Conservation (phyloP, 371 early-diverging fungal genomes). For the Rhizopus microsporus region DNA sequence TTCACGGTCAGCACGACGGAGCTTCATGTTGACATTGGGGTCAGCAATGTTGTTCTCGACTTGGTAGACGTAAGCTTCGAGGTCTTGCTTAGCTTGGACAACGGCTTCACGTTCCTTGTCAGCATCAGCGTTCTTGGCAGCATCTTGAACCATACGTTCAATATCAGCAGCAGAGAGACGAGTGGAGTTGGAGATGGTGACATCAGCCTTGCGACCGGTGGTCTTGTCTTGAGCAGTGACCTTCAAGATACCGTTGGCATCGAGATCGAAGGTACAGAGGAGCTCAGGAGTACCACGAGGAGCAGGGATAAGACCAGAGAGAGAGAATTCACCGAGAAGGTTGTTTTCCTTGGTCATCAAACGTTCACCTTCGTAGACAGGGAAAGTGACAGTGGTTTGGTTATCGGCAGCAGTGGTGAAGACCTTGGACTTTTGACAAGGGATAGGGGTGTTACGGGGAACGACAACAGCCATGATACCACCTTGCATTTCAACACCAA, state of each 20-base stretch:
- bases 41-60: slow-evolving; percentile 81
- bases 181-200: slow-evolving; percentile 92
- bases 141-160: slow-evolving; percentile 88
- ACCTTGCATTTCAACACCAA: slow-evolving; percentile 95
- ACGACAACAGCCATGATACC: slow-evolving; percentile 80
- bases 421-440: slow-evolving; percentile 87
- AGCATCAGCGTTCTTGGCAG: slow-evolving; percentile 84
- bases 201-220: slow-evolving; percentile 86
- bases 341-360: slow-evolving; percentile 92
- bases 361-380: slow-evolving; percentile 94
- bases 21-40: slow-evolving; percentile 76
- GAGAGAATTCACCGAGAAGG: slow-evolving; percentile 89
- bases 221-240: slow-evolving; percentile 92
- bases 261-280: slow-evolving; percentile 92
- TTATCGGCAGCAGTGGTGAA: slow-evolving; percentile 96
- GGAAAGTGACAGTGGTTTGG: slow-evolving; percentile 92
- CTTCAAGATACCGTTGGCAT: slow-evolving; percentile 95
- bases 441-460: slow-evolving; percentile 90
- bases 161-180: slow-evolving; percentile 90
- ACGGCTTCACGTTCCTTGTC: slow-evolving; percentile 81
- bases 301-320: slow-evolving; percentile 86
- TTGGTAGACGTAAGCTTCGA: slow-evolving; percentile 89
- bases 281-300: slow-evolving; percentile 92
- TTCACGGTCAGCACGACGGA: slow-evolving; percentile 83
- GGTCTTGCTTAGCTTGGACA: slow-evolving; percentile 83